A percentile compares a stretch with the other conserved stretches of the same genome.
phyloP scores from a whole-genome alignment of 192 early-diverging fungal genomes.

The Umbelopsis ramanniana region DNA sequence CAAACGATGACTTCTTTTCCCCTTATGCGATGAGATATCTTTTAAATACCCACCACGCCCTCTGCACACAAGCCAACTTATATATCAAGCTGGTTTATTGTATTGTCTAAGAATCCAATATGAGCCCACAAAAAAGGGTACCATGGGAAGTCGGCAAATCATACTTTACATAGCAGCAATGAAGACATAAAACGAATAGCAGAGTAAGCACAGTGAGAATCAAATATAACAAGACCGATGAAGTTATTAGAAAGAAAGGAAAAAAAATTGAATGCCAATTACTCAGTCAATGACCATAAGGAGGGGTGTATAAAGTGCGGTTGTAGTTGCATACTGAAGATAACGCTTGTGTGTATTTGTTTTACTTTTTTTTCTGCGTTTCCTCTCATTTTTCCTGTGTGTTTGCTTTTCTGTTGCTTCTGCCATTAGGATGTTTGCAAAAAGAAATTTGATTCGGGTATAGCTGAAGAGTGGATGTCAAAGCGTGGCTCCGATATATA shows the following conservation, averaged over 20 bases:
- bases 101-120: not conserved
- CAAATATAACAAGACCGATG: not conserved
- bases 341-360: not conserved
- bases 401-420: not conserved
- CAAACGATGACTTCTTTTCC: too few relatives aligned
- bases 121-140: not conserved
- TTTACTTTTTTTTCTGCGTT: not conserved
- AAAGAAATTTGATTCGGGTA: slow-evolving; percentile 1
- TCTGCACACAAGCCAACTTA: too few relatives aligned
- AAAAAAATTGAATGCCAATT: not conserved
- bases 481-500: not conserved
- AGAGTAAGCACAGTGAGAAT: not conserved
- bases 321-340: too few relatives aligned
- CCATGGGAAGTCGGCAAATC: not conserved
- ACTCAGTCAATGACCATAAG: too few relatives aligned
- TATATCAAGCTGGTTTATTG: not conserved
- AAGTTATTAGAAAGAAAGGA: not conserved
- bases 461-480: slow-evolving; percentile 1
- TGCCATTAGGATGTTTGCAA: not conserved
- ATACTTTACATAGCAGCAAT: slow-evolving; percentile 4
- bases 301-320: too few relatives aligned
- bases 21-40: too few relatives aligned
- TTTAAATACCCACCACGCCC: too few relatives aligned
- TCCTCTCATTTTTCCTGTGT: not conserved
- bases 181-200: not conserved